Percentiles rank a stretch among this genome's conserved stretches.
These are phyloP conservation scores for Colletotrichum sp. DNA, from an alignment of 2,329 filamentous ascomycete species.

Conservation along the genomic window DNA sequence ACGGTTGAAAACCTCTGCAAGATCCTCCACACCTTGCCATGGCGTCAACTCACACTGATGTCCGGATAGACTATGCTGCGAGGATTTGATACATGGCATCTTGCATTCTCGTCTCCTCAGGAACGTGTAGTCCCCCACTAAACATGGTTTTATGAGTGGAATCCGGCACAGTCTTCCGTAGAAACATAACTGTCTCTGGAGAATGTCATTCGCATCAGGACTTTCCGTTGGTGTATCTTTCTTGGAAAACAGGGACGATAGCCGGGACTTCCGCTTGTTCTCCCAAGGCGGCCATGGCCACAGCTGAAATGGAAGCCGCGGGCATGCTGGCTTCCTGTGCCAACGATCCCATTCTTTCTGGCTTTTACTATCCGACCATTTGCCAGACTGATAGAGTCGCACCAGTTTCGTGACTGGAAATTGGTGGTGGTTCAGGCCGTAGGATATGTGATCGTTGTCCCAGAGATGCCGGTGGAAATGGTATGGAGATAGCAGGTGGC, in stretches of 20 bases:
- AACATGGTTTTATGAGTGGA: not conserved
- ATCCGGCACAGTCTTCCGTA: not conserved
- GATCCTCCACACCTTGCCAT: conserved; percentile 8
- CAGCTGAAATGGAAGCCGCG: conserved; percentile 13
- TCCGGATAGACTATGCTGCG: not conserved
- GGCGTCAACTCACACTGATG: conserved; percentile 13
- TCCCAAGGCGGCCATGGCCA: conserved; percentile 16
- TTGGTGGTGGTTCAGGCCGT: conserved; percentile 22
- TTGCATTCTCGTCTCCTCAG: not conserved
- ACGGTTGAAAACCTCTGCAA: not conserved
- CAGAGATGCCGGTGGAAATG: conserved; percentile 21
- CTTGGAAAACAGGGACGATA: not conserved
- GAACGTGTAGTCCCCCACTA: conserved; percentile 6
- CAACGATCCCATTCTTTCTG: conserved; percentile 14
- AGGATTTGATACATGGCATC: not conserved
- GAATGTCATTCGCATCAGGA: not conserved
- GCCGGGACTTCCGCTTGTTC: not conserved
- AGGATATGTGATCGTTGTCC: conserved; percentile 5
- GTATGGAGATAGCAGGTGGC: conserved; percentile 20
- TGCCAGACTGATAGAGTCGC: not conserved
- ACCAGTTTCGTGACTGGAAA: conserved; percentile 14
- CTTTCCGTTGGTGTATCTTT: not conserved
- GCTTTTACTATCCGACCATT: conserved; percentile 13
- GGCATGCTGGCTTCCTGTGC: not conserved
- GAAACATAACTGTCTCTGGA: not conserved